Evolutionary conservation across 768 basidiomycete species (phyloP), one percentile per base, ranked within the genome.

Genomic region (Rhizopogon rudus): DNA sequence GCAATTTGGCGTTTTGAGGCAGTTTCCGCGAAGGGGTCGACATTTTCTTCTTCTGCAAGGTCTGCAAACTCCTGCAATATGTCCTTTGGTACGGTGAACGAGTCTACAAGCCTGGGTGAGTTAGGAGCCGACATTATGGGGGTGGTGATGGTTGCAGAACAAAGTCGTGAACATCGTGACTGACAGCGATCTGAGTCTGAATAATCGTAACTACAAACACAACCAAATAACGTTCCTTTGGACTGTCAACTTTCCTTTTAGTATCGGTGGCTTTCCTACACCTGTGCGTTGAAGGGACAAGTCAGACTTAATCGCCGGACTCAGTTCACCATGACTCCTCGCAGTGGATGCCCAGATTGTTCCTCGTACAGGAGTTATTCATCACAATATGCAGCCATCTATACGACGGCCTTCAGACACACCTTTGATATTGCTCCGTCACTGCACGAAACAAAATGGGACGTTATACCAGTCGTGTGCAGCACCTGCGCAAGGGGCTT

Each of bases 1-100:
- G 95, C 91, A 67, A 98, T 92, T 77, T 98, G 96, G 57, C 91
- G 90, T 65, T 91, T 87, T 53, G 87, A 88, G 49, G 94, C 91
- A 12, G 93, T 95, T 74, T 95, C 93, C 50, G 91, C 91, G 65
- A 93, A 93, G 20, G 91, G 91, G 69, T 95, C 91, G 65, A 90
- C 71, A 71, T 95, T 81, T 65, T 98, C 96, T 66, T 94, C 93
- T 64, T 98, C 95, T 14, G 92, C 93, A 68, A 95, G 82, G 54
- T 93, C 87, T 29, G 87, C 88, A 60, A 98, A 97, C 73, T 98
- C 97, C 69, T 93, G 82, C 40, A 98, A 81, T 51, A 98, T 78
- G 56, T 98, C 94, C 75, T 91, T 95, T 12, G 94, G 93, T 43
- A 81, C 96, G 58, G 94, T 93, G 71, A 86, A 96, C 51, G 91